These are phyloP conservation scores for Perkinsus chesapeaki DNA, from an alignment of 169 alveolate genomes.

Conservation along the genomic window DNA sequence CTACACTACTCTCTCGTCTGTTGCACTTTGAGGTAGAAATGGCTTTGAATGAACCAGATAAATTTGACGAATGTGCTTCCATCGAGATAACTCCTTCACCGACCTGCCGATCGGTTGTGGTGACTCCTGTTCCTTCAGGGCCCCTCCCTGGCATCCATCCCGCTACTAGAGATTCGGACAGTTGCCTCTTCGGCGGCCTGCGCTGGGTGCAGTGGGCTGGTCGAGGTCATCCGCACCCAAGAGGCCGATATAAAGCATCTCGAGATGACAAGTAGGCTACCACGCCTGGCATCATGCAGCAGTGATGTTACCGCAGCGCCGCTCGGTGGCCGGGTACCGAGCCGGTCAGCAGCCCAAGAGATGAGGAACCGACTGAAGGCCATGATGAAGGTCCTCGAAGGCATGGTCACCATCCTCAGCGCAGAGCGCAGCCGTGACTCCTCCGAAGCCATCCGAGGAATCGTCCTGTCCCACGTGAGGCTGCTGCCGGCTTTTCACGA, in stretches of 20 bases:
- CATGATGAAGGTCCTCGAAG: not conserved
- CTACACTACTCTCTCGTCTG: too few relatives aligned
- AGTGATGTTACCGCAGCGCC: not conserved
- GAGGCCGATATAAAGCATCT: not conserved
- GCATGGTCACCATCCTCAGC: not conserved
- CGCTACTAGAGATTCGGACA: not conserved
- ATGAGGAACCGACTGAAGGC: not conserved
- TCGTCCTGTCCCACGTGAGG: not conserved
- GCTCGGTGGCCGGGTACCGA: not conserved
- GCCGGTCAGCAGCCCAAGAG: not conserved
- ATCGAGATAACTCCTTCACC: too few relatives aligned
- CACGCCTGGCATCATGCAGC: not conserved
- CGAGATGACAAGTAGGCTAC: not conserved
- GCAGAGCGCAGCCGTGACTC: not conserved
- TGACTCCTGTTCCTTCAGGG: not conserved
- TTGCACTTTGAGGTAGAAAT: too few relatives aligned
- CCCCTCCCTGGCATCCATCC: not conserved
- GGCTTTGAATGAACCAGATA: too few relatives aligned
- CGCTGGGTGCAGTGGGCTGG: not conserved
- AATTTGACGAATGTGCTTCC: too few relatives aligned
- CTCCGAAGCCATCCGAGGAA: not conserved
- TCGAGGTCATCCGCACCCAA: not conserved
- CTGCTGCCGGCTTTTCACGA: not conserved
- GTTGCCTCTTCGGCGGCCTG: not conserved
- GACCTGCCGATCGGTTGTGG: too few relatives aligned